Evolutionary conservation across 768 basidiomycete species (phyloP), one percentile per base, ranked within the genome.

Genomic region (Cystofilobasidium capitatum): DNA sequence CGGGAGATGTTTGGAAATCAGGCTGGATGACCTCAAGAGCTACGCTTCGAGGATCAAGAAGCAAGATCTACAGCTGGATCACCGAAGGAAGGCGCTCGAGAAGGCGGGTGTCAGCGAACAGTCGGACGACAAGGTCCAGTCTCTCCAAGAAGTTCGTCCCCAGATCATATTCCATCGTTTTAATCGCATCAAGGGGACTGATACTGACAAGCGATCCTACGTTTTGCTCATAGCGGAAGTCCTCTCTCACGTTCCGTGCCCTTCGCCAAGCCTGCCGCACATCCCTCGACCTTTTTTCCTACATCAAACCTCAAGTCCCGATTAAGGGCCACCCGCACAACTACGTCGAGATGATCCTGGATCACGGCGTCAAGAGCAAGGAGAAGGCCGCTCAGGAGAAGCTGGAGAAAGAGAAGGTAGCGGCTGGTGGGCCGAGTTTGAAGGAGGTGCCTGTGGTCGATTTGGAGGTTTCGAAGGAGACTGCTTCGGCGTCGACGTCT

Each of bases 241-340:
- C 65, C 39, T 66, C 65, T 16, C 65, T 66, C 13, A 66, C 65
- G 17, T 66, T 66, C 65, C 65, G 65, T 0, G 65, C 58, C 22
- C 65, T 66, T 4, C 65, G 65, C 7, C 42, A 35, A 13, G 58
- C 42, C n/a, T 24, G 40, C 3, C 31, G 31, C 26, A 60, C 65
- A 2, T 35, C 26, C 16, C 24, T 66, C 45, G 35, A 35, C 17
- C 24, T 51, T 13, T 54, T 66, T 35, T 7, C 20, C 14, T 31
- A 20, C n/a, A 14, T 65, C 58, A 54, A 66, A 36, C 4, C 44
- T 3, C 12, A 2, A 2, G 6, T 7, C 14, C 51, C 51, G 12
- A 9, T 3, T 26, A 26, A 26, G 1, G 51, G 49, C 16, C 22
- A 29, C 24, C 49, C 49, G 12, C 49, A 55, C 31, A 13, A 16